Percentiles rank a stretch among this genome's conserved stretches.
phyloP scores from a whole-genome alignment of 208 protist genomes.

The Leishmania lainsoni region DNA sequence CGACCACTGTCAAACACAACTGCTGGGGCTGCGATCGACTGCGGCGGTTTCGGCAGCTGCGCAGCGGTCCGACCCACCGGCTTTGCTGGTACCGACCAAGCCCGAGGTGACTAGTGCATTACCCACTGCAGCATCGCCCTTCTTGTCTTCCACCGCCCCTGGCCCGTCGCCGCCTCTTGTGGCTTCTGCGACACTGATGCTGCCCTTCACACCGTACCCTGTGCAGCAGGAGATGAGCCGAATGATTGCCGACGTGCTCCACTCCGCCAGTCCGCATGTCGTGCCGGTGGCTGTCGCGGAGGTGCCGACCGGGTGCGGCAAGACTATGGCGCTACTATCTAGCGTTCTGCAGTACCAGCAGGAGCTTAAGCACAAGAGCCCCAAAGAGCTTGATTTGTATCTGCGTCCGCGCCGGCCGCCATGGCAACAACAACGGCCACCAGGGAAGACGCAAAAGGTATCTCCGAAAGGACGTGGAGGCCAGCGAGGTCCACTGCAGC shows the following conservation, averaged over 20 bases:
- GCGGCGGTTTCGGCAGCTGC: background rate
- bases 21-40: slow-evolving; percentile 3
- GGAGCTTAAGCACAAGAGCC: slow-evolving; percentile 92
- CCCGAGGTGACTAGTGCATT: background rate
- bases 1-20: slow-evolving; percentile 1
- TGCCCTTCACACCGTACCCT: slow-evolving; percentile 86
- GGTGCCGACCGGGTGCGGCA: slow-evolving; percentile 97
- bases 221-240: slow-evolving; percentile 91
- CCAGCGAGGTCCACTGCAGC: background rate
- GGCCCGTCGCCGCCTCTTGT: background rate
- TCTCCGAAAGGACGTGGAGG: background rate
- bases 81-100: background rate
- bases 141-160: background rate
- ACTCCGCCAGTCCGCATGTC: slow-evolving; percentile 28
- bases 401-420: slow-evolving; percentile 73
- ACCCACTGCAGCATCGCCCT: background rate
- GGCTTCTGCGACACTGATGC: slow-evolving; percentile 7
- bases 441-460: background rate
- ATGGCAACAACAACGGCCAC: slow-evolving; percentile 32
- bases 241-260: slow-evolving; percentile 48
- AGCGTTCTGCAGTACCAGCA: slow-evolving; percentile 76
- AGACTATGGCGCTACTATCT: slow-evolving; percentile 96
- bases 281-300: slow-evolving; percentile 83
- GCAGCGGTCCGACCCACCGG: background rate
- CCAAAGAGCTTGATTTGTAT: slow-evolving; percentile 92